Conservation (phyloP, 768 basidiomycete genomes). For the Rhizopogon salebrosus region DNA sequence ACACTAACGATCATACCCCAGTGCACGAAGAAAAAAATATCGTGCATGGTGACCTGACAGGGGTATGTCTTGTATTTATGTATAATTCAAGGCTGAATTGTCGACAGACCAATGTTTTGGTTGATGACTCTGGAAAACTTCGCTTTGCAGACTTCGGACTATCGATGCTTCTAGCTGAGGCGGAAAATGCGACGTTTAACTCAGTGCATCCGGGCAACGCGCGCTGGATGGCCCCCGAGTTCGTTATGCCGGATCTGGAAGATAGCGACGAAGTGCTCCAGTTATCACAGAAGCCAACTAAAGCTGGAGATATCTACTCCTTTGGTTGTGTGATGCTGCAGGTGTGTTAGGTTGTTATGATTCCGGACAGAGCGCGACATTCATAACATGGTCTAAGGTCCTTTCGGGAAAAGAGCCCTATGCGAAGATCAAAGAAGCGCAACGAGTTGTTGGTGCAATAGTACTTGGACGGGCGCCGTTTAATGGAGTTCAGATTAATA, state of each 20-base stretch:
- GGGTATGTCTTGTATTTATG: not conserved
- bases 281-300: conserved; percentile 10
- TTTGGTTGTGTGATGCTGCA: not conserved
- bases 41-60: conserved; percentile 6
- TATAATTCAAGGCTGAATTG: not conserved
- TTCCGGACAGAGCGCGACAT: not conserved
- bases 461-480: too few species aligned
- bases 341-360: not conserved
- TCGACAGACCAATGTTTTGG: conserved; percentile 6
- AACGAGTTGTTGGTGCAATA: conserved; percentile 2
- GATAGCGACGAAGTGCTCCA: not conserved
- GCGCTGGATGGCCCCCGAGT: conserved; percentile 14
- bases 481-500: too few species aligned
- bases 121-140: conserved; percentile 26
- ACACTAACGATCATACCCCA: not conserved
- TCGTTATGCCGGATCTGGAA: not conserved
- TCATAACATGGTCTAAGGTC: not conserved
- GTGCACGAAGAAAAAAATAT: not conserved
- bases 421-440: not conserved
- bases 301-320: conserved; percentile 1
- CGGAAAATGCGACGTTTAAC: conserved; percentile 20
- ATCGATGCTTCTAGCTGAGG: conserved; percentile 25
- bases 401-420: conserved; percentile 1
- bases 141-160: conserved; percentile 35
- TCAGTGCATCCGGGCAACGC: conserved; percentile 5